Conservation (phyloP, 2,329 filamentous ascomycete genomes). For the Diaporthe vexans region DNA sequence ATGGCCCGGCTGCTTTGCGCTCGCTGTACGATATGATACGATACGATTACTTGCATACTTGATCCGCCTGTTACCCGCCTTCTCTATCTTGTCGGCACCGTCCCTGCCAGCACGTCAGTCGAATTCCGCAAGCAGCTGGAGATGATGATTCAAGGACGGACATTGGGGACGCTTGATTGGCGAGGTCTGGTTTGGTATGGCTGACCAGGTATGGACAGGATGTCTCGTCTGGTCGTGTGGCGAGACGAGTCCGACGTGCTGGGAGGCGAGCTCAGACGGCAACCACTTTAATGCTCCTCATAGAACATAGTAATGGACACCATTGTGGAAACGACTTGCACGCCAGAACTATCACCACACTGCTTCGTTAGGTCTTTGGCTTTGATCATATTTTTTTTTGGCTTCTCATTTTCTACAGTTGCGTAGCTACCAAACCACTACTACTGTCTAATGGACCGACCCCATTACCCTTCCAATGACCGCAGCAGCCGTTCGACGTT, state of each 20-base stretch:
- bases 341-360: background rate
- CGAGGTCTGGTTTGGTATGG: background rate
- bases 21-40: slow-evolving; percentile 17
- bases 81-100: too few relatives aligned
- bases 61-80: background rate
- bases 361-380: background rate
- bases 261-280: background rate
- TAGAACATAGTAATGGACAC: background rate
- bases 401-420: slow-evolving; percentile 35
- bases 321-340: background rate
- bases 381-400: slow-evolving; percentile 31
- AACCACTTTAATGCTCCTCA: background rate
- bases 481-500: slow-evolving; percentile 41
- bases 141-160: background rate
- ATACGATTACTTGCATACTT: background rate
- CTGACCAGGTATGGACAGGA: background rate
- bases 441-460: slow-evolving; percentile 34
- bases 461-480: slow-evolving; percentile 28
- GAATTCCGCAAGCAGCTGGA: background rate
- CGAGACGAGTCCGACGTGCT: background rate
- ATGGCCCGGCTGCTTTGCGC: background rate
- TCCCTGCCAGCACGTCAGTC: background rate
- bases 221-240: background rate
- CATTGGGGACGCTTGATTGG: background rate
- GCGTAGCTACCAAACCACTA: slow-evolving; percentile 33